A percentile compares a stretch with the other conserved stretches of the same genome.
These are phyloP conservation scores for Alternaria sp. DNA, from an alignment of 2,329 filamentous ascomycete genomes.

Conservation along the genomic window DNA sequence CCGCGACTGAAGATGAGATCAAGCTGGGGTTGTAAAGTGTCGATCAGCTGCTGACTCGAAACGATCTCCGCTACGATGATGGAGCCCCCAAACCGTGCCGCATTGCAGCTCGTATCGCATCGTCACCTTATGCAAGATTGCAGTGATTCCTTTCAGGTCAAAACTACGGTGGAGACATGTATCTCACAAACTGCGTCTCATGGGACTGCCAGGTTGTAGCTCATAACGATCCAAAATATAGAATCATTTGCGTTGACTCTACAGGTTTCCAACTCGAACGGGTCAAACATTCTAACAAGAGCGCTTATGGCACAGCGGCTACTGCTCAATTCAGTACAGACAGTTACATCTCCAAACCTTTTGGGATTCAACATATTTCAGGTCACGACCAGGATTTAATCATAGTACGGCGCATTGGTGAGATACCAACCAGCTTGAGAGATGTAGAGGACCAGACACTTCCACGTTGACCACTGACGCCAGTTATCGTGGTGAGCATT, in stretches of 20 bases:
- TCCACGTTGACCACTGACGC: neutral
- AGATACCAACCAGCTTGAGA: neutral
- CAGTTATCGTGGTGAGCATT: neutral
- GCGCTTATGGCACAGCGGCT: neutral
- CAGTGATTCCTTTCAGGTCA: neutral
- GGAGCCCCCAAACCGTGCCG: slow-evolving; percentile 2
- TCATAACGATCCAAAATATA: neutral
- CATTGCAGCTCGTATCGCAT: neutral
- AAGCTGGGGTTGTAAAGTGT: neutral
- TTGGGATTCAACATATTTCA: neutral
- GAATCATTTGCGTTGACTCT: neutral
- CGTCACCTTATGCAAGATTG: neutral
- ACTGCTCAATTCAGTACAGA: neutral
- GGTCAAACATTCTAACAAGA: neutral
- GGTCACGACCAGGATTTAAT: neutral
- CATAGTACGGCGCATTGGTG: neutral
- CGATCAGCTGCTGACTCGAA: neutral
- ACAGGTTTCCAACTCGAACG: neutral
- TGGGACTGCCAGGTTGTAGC: neutral
- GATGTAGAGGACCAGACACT: neutral
- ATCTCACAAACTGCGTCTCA: neutral
- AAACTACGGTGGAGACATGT: neutral
- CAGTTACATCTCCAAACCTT: neutral
- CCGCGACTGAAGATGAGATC: neutral
- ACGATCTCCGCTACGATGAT: slow-evolving; percentile 1